Conservation (phyloP, 177 flowering plant genomes). For the Vitis hybrid region DNA sequence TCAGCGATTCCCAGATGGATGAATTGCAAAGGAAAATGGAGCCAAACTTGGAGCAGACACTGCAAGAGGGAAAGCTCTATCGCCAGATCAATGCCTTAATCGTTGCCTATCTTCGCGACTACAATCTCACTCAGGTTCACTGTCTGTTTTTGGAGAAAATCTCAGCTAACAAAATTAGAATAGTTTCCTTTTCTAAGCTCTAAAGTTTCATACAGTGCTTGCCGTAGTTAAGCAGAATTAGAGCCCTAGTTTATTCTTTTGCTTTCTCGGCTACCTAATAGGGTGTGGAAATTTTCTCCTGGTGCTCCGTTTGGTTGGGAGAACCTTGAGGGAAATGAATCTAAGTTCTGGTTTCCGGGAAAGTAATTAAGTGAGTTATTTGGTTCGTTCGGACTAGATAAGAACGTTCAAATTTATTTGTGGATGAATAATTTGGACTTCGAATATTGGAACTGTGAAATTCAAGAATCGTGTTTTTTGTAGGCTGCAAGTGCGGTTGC, state of each 20-base stretch:
- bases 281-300: too few species aligned
- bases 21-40: slow-evolving; percentile 12
- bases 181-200: background rate
- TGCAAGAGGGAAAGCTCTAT: slow-evolving; percentile 66
- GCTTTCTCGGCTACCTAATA: too few species aligned
- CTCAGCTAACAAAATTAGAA: background rate
- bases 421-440: background rate
- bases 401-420: background rate
- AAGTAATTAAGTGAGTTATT: too few species aligned
- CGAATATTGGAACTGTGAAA: background rate
- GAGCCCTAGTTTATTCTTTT: too few species aligned
- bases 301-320: too few species aligned
- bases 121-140: slow-evolving; percentile 61
- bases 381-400: too few species aligned
- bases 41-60: slow-evolving; percentile 46
- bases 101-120: slow-evolving; percentile 85
- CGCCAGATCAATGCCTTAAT: slow-evolving; percentile 66
- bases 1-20: too few species aligned
- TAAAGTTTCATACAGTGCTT: background rate
- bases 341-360: too few species aligned
- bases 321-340: too few species aligned
- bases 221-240: too few species aligned
- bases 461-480: background rate
- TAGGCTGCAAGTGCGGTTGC: slow-evolving; percentile 90
- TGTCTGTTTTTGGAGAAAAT: background rate